Conservation (phyloP, 352 stramenopile genomes). For the Pythium dissotocum region DNA sequence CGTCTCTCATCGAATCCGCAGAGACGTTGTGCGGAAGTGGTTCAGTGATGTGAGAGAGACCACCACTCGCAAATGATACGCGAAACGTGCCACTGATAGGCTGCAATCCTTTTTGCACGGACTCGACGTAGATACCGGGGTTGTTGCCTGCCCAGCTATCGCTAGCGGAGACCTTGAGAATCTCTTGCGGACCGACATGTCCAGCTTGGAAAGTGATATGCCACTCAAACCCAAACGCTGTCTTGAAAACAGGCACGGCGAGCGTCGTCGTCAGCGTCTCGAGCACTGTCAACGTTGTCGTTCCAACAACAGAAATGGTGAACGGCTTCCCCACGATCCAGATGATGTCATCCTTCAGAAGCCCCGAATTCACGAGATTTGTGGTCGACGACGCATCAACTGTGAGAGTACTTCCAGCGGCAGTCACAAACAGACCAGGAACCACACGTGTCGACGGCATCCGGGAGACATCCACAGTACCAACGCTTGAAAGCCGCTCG, state of each 20-base stretch:
- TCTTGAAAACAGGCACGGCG: conserved; percentile 66
- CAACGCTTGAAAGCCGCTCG: conserved; percentile 63
- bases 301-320: conserved; percentile 31
- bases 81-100: conserved; percentile 93
- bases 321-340: conserved; percentile 56
- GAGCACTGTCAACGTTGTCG: conserved; percentile 22
- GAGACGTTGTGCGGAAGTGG: conserved; percentile 88
- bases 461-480: conserved; percentile 58
- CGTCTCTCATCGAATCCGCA: conserved; percentile 74
- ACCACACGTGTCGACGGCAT: conserved; percentile 47
- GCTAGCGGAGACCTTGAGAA: conserved; percentile 82
- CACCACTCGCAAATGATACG: conserved; percentile 62
- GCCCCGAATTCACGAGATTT: conserved; percentile 22
- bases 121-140: conserved; percentile 80
- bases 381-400: conserved; percentile 30
- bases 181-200: conserved; percentile 82
- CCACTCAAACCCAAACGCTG: conserved; percentile 72
- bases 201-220: conserved; percentile 72
- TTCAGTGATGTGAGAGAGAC: conserved; percentile 82
- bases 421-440: conserved; percentile 39
- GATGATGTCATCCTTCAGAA: conserved; percentile 39
- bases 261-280: conserved; percentile 33
- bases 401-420: conserved; percentile 34
- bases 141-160: conserved; percentile 95
- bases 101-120: conserved; percentile 81